These are phyloP conservation scores for Luzula sylvatica DNA, from an alignment of 176 grass and related monocot genomes.

Conservation along the genomic window DNA sequence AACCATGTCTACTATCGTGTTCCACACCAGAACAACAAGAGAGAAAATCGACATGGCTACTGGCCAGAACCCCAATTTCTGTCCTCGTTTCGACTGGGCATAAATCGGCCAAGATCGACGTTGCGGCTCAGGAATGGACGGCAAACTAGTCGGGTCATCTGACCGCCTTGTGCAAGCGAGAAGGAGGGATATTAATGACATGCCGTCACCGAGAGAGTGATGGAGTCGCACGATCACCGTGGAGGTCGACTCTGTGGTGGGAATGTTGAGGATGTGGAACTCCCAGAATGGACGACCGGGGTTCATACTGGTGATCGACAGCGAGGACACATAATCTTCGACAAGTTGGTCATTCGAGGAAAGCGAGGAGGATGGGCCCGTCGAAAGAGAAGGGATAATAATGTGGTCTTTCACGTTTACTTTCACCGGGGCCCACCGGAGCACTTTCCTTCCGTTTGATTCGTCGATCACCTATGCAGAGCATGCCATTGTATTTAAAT, in stretches of 20 bases:
- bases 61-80: conserved; percentile 2
- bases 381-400: conserved; percentile 39
- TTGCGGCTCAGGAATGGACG: conserved; percentile 23
- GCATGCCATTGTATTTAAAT: too few species aligned
- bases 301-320: conserved; percentile 44
- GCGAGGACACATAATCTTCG: conserved; percentile 70
- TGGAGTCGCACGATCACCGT: conserved; percentile 50
- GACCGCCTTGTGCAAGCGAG: conserved; percentile 62
- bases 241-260: conserved; percentile 48
- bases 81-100: conserved; percentile 20
- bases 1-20: conserved; percentile 50
- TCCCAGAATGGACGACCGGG: conserved; percentile 72
- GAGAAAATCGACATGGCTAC: conserved; percentile 29
- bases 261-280: conserved; percentile 72
- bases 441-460: conserved; percentile 14
- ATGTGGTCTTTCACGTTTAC: conserved; percentile 65
- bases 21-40: conserved; percentile 34
- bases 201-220: conserved; percentile 89
- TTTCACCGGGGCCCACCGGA: conserved; percentile 45
- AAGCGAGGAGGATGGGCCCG: too few species aligned
- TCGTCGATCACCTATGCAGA: conserved; percentile 33
- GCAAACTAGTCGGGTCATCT: conserved; percentile 49
- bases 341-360: conserved; percentile 30
- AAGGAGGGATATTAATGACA: conserved; percentile 80
- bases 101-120: conserved; percentile 30